A percentile compares a stretch with the other conserved stretches of the same genome.
Evolutionary conservation across 805 yeast species (phyloP).

Genomic region (Zygotorulaspora florentina): DNA sequence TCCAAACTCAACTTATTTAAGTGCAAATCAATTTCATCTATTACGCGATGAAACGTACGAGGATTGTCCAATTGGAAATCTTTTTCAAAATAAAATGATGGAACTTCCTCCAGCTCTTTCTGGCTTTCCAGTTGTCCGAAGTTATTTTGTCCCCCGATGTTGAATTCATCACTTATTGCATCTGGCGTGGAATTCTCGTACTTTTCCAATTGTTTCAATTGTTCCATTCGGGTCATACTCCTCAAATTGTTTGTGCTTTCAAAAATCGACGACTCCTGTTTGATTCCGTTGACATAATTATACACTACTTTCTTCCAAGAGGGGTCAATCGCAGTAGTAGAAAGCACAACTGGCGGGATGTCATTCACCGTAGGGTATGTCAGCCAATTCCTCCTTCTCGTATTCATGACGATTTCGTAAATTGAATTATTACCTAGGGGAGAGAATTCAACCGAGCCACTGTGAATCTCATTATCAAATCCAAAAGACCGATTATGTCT

Average conservation of each 20-base stretch:
- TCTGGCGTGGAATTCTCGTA: slow-evolving; percentile 6
- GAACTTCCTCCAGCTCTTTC: slow-evolving; percentile 41
- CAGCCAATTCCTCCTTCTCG: slow-evolving; percentile 38
- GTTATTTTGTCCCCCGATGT: slow-evolving; percentile 5
- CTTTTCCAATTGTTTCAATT: slow-evolving; percentile 37
- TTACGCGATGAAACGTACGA: slow-evolving; percentile 69
- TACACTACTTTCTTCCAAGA: slow-evolving; percentile 43
- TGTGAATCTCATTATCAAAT: slow-evolving; percentile 23
- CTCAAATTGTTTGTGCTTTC: slow-evolving; percentile 43
- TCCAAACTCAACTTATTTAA: slow-evolving; percentile 32
- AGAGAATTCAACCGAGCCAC: slow-evolving; percentile 34
- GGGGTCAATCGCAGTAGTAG: slow-evolving; percentile 43
- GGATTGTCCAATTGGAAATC: slow-evolving; percentile 86
- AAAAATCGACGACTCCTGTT: slow-evolving; percentile 44
- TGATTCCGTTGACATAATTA: slow-evolving; percentile 42
- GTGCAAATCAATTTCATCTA: slow-evolving; percentile 50
- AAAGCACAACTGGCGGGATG: slow-evolving; percentile 74
- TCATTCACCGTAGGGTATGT: slow-evolving; percentile 73
- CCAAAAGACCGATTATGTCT: slow-evolving; percentile 18
- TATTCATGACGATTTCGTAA: slow-evolving; percentile 58
- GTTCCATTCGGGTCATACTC: slow-evolving; percentile 33
- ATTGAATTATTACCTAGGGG: slow-evolving; percentile 54
- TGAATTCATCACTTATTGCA: background rate
- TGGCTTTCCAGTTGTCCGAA: slow-evolving; percentile 21
- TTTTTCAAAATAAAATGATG: slow-evolving; percentile 60